A percentile compares a stretch with the other conserved stretches of the same genome.
Conservation (phyloP, 83 land plant genomes). For the Larix sibirica region DNA sequence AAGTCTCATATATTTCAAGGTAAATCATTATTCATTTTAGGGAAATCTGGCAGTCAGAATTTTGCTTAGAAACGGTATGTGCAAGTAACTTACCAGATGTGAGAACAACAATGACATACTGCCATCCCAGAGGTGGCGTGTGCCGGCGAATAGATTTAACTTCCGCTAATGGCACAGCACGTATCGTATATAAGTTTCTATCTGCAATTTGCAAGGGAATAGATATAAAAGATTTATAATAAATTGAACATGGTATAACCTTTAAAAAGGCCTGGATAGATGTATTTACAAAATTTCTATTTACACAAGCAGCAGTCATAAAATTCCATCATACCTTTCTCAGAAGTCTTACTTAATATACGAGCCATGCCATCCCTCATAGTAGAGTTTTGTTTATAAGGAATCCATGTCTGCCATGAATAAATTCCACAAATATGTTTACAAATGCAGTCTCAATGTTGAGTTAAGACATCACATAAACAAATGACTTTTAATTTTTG, state of each 20-base stretch:
- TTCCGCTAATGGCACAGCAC: slow-evolving; percentile 70
- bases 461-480: not conserved
- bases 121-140: slow-evolving; percentile 94
- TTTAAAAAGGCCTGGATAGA: slow-evolving; percentile 2
- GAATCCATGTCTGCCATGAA: slow-evolving; percentile 74
- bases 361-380: slow-evolving; percentile 22
- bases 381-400: slow-evolving; percentile 46
- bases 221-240: slow-evolving; percentile 1
- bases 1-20: not conserved
- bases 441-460: not conserved
- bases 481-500: not conserved
- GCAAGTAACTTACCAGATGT: slow-evolving; percentile 60
- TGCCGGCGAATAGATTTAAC: slow-evolving; percentile 89
- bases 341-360: slow-evolving; percentile 38
- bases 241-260: not conserved
- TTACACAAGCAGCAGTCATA: not conserved
- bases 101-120: slow-evolving; percentile 90
- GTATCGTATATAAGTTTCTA: slow-evolving; percentile 82
- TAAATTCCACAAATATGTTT: not conserved
- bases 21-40: not conserved
- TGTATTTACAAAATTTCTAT: slow-evolving; percentile 2
- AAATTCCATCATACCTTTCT: slow-evolving; percentile 48
- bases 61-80: not conserved
- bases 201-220: slow-evolving; percentile 45
- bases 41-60: not conserved